These are phyloP conservation scores for Globisporangium perplexum DNA, from an alignment of 352 stramenopile genomes.

Conservation along the genomic window DNA sequence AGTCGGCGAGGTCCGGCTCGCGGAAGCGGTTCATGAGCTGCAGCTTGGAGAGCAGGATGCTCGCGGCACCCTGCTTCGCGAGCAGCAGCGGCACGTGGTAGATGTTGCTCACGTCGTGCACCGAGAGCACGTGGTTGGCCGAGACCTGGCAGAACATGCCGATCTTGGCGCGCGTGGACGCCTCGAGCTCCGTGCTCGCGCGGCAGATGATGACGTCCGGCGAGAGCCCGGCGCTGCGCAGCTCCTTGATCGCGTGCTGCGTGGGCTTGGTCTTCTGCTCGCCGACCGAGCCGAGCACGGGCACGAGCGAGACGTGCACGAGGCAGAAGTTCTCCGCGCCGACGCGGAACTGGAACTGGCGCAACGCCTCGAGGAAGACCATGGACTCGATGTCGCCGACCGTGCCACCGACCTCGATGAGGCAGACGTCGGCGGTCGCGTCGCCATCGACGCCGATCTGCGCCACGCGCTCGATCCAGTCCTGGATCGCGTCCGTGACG, in stretches of 20 bases:
- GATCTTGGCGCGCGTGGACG: constrained; percentile 95
- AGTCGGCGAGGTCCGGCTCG: constrained; percentile 73
- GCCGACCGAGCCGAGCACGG: constrained; percentile 96
- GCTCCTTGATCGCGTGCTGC: constrained; percentile 98
- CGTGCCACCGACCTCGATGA: constrained; percentile 99
- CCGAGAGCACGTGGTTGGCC: constrained; percentile 92
- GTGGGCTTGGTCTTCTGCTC: constrained; percentile 99
- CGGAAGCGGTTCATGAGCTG: constrained; percentile 89
- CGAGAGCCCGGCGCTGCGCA: constrained; percentile 93
- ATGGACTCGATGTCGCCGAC: constrained; percentile 99
- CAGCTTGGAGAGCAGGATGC: constrained; percentile 91
- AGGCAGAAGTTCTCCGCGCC: constrained; percentile 97
- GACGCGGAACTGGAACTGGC: constrained; percentile 99
- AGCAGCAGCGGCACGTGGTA: constrained; percentile 99
- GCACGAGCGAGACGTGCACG: constrained; percentile 99
- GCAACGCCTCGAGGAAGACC: constrained; percentile 98
- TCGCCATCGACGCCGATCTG: constrained; percentile 90
- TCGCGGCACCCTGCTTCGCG: constrained; percentile 92
- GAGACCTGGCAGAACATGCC: constrained; percentile 98
- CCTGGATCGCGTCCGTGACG: constrained; percentile 91
- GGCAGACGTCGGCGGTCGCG: constrained; percentile 93
- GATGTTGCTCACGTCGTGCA: constrained; percentile 99
- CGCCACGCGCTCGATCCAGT: constrained; percentile 98
- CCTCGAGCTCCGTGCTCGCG: constrained; percentile 87
- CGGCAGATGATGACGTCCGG: constrained; percentile 98